These are phyloP conservation scores for Naumovozyma baii DNA, from an alignment of 805 yeast species.

Conservation along the genomic window DNA sequence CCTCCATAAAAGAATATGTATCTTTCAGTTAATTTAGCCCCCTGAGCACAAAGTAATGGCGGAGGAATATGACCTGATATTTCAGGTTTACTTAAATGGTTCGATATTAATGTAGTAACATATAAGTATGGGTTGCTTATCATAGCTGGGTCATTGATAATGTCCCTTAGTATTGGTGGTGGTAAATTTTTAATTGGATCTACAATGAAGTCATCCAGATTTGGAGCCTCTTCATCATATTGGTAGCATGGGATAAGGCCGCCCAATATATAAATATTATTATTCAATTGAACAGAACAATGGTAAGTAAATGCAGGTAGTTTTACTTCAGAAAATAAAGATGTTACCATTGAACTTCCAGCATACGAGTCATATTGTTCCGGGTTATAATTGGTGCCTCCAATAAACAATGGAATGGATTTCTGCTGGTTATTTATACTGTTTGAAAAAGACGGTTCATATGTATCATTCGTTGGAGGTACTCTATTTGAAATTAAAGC, in stretches of 20 bases:
- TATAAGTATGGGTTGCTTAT: slow-evolving; percentile 32
- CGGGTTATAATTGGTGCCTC: slow-evolving; percentile 11
- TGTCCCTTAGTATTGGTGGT: slow-evolving; percentile 35
- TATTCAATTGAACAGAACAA: slow-evolving; percentile 31
- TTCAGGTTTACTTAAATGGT: slow-evolving; percentile 28
- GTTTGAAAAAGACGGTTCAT: too few relatives aligned
- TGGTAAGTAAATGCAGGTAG: slow-evolving; percentile 38
- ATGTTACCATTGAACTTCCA: slow-evolving; percentile 18
- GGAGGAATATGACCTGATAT: slow-evolving; percentile 40
- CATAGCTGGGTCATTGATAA: slow-evolving; percentile 36
- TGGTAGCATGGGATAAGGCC: slow-evolving; percentile 32
- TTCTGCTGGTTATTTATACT: too few relatives aligned
- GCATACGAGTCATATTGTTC: slow-evolving; percentile 14
- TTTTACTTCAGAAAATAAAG: slow-evolving; percentile 30
- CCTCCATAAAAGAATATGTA: slow-evolving; percentile 67
- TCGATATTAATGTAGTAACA: slow-evolving; percentile 33
- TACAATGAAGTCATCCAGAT: slow-evolving; percentile 30
- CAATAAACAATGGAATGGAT: slow-evolving; percentile 8
- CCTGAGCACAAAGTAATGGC: slow-evolving; percentile 39
- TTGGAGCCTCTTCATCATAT: slow-evolving; percentile 22
- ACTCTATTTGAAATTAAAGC: slow-evolving; percentile 2
- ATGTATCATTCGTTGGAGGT: background rate
- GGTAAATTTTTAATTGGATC: slow-evolving; percentile 36
- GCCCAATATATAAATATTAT: slow-evolving; percentile 35
- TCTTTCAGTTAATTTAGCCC: slow-evolving; percentile 41